Evolutionary conservation across 148 eudicot genomes (phyloP), one percentile per base, ranked within the genome.

Genomic region (Rhododendron williamsianum): DNA sequence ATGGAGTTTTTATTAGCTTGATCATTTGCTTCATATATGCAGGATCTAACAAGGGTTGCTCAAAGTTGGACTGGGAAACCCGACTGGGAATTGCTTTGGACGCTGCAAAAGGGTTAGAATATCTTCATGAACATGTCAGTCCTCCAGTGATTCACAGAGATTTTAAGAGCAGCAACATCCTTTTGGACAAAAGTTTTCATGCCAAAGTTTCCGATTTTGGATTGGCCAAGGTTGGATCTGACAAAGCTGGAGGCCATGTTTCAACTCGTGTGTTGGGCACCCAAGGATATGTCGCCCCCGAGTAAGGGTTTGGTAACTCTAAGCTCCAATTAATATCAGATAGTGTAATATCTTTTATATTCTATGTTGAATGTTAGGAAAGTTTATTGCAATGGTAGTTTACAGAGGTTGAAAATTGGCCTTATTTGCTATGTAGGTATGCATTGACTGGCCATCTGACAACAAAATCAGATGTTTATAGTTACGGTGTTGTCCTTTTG

Each of bases 161-260:
- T 87, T 95, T 96, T 72, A 96, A 96, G 89, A 96, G 97, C 89
- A 96, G 99, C 90, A 96, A 96, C 90, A 94, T 96, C 87, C 96
- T 96, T 73, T 72, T 96, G 89, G 98, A 96, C 89, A 92, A 85
- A 78, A 91, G 87, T 84, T 96, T 91, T 86, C 98, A 92, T 91
- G 98, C 98, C 85, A 96, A 94, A 91, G 96, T 96, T 87, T 96
- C 99, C 86, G 99, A 96, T 89, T 94, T 96, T 81, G 99, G 99
- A 79, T 91, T 96, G 90, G 99, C 99, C 84, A 96, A 96, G 88
- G 93, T 92, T 88, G 99, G 99, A 82, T 90, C 99, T 74, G 98
- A 95, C 85, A 95, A 91, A 90, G 97, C 96, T 78, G 98, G 99
- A 74, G 97, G 96, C 33, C 98, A 96, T 83, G 99, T 96, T 33